Conservation (phyloP, 208 protist species). For the Leishmania braziliensis region DNA sequence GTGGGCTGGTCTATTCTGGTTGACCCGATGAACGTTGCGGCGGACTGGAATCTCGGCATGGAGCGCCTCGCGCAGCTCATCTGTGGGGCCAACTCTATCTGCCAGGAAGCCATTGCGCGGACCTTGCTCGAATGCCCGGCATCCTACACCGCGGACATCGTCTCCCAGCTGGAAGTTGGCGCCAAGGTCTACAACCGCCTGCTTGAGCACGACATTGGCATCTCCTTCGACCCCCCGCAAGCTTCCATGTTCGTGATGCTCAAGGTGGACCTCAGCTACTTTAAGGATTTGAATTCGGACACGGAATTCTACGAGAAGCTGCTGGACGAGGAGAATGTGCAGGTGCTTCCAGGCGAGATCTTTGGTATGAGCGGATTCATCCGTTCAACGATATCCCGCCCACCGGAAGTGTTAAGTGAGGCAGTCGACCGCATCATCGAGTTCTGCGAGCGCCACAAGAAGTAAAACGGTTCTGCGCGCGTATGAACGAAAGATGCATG, state of each 20-base stretch:
- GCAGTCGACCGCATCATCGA: constrained; percentile 78
- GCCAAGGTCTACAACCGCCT: constrained; percentile 47
- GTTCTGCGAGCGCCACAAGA: constrained; percentile 71
- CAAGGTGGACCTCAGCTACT: constrained; percentile 68
- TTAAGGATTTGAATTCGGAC: constrained; percentile 75
- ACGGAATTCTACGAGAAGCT: constrained; percentile 83
- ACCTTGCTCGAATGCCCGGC: constrained; percentile 76
- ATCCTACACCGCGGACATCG: constrained; percentile 50
- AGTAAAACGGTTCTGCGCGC: background rate
- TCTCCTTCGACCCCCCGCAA: constrained; percentile 64
- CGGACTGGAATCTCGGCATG: constrained; percentile 49
- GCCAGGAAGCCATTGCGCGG: constrained; percentile 83
- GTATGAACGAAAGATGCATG: background rate
- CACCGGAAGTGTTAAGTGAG: constrained; percentile 67
- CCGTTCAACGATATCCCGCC: constrained; percentile 81
- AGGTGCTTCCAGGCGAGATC: constrained; percentile 87
- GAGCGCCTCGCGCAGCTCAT: constrained; percentile 67
- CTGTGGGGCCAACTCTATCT: constrained; percentile 87
- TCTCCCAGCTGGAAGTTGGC: constrained; percentile 46
- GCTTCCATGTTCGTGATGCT: constrained; percentile 94
- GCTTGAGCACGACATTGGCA: constrained; percentile 37
- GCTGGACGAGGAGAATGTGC: constrained; percentile 85
- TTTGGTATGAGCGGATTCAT: constrained; percentile 84
- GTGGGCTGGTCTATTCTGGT: constrained; percentile 89
- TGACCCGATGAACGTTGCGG: constrained; percentile 51